Evolutionary conservation across 148 eudicot genomes (phyloP), one percentile per base, ranked within the genome.

Genomic region (Polygonum aviculare): DNA sequence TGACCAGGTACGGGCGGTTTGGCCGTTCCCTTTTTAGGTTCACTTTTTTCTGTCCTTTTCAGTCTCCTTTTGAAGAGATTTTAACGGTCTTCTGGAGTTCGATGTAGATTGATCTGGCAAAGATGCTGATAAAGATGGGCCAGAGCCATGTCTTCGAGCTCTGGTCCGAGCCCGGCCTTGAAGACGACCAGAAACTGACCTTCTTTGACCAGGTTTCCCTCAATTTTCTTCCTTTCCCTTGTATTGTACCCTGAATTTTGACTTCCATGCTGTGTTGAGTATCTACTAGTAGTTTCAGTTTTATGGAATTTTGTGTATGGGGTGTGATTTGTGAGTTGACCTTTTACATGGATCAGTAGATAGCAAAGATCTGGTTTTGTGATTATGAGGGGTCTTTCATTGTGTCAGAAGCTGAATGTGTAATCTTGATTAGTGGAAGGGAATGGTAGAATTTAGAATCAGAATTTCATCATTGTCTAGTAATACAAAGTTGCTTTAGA

Each of bases 111-210:
- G 88, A 92, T 41, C 22, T 94, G 81, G 96, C 86, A 76, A 90
- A 89, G 80, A 83, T 86, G 90, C 81, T 94, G 80, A 9, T 92
- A 77, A 86, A 87, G 74, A 84, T 87, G 89, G 91, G 81, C 12
- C 98, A 94, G 78, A 73, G 80, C 22, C 97, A 92, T 78, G 60
- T 94, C 83, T 94, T 94, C 77, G 78, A 86, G 77, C 83, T 85
- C 49, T 94, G 98, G 98, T 83, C 91, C 41, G 82, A 84, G 26
- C 92, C 89, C 41, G 98, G 97, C 4, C 81, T 85, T 55, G 92
- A 94, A 67, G 98, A 92, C 76, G 91, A 88, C 76, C 82, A 88
- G 80, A 94, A 94, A 77, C 51, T 52, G 18, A 87, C 86, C 33
- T 89, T 92, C 77, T 89, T 92, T 54, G 89, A 92, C 75, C 98